A percentile compares a stretch with the other conserved stretches of the same genome.
These are phyloP conservation scores for Venturia nashicola DNA, from an alignment of 2,329 filamentous ascomycete genomes.

Conservation along the genomic window DNA sequence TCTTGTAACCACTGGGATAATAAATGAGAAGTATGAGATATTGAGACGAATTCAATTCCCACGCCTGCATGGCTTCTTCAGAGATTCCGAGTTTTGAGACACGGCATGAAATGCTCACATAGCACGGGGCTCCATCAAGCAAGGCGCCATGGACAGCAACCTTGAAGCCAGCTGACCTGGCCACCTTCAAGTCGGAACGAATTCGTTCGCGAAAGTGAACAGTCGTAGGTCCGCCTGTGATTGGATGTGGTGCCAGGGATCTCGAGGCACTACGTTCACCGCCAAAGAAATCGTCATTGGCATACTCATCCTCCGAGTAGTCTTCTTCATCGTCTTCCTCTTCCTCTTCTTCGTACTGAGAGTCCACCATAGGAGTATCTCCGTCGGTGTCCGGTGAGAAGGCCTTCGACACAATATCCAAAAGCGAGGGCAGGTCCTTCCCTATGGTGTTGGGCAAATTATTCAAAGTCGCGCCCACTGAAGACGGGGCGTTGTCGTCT, in stretches of 20 bases:
- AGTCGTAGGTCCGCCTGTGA: not conserved
- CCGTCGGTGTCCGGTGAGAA: slow-evolving; percentile 21
- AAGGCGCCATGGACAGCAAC: slow-evolving; percentile 45
- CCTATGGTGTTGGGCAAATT: slow-evolving; percentile 32
- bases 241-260: not conserved
- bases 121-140: slow-evolving; percentile 35
- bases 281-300: not conserved
- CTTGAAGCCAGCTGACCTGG: slow-evolving; percentile 55
- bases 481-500: slow-evolving; percentile 29
- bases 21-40: slow-evolving; percentile 65
- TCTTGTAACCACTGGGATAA: slow-evolving; percentile 49
- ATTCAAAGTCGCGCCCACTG: slow-evolving; percentile 32
- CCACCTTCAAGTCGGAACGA: slow-evolving; percentile 46
- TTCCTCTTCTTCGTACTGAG: slow-evolving; percentile 17
- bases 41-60: slow-evolving; percentile 54
- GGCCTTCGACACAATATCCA: slow-evolving; percentile 32
- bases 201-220: slow-evolving; percentile 21
- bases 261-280: not conserved
- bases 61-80: slow-evolving; percentile 62
- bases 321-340: slow-evolving; percentile 22
- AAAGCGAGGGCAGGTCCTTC: slow-evolving; percentile 36
- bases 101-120: slow-evolving; percentile 56
- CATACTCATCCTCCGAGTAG: slow-evolving; percentile 11
- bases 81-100: slow-evolving; percentile 61
- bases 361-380: slow-evolving; percentile 10